A percentile compares a stretch with the other conserved stretches of the same genome.
Conservation (phyloP, 345 rosid species). For the Salix dunnii region DNA sequence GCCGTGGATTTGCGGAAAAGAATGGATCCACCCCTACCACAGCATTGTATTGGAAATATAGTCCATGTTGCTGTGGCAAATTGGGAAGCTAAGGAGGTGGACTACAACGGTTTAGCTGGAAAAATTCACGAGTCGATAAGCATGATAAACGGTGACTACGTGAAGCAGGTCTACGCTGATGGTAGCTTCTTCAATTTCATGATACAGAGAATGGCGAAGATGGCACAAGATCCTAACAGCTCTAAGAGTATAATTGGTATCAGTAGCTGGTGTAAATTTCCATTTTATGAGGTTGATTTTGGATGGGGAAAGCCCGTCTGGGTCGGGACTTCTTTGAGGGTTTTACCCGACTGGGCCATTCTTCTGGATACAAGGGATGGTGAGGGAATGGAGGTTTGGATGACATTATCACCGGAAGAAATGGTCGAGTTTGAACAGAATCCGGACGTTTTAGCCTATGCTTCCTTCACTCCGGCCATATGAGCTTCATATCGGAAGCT, state of each 20-base stretch:
- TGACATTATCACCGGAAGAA: conserved; percentile 18
- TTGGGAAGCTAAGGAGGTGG: neutral
- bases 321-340: conserved; percentile 14
- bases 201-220: no score
- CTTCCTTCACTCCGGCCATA: conserved; percentile 11
- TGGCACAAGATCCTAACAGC: no score
- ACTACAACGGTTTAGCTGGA: conserved; percentile 2
- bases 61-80: conserved; percentile 18
- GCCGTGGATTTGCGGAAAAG: conserved; percentile 19
- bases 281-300: conserved; percentile 28
- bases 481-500: no score
- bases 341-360: neutral
- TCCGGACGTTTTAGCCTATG: conserved; percentile 14
- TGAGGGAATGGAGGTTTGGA: conserved; percentile 31
- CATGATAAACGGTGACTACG: conserved; percentile 11
- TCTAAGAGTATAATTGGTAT: neutral
- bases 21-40: conserved; percentile 23
- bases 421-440: conserved; percentile 21
- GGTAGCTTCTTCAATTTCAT: neutral
- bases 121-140: conserved; percentile 14
- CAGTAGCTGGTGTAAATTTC: conserved; percentile 29
- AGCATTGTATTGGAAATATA: conserved; percentile 20
- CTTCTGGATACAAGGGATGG: conserved; percentile 19
- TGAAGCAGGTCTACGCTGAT: conserved; percentile 17
- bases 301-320: conserved; percentile 37